Evolutionary conservation across 164 flowering plant species (phyloP), one percentile per base, ranked within the genome.

Genomic region (grape (Vitis vinifera)): DNA sequence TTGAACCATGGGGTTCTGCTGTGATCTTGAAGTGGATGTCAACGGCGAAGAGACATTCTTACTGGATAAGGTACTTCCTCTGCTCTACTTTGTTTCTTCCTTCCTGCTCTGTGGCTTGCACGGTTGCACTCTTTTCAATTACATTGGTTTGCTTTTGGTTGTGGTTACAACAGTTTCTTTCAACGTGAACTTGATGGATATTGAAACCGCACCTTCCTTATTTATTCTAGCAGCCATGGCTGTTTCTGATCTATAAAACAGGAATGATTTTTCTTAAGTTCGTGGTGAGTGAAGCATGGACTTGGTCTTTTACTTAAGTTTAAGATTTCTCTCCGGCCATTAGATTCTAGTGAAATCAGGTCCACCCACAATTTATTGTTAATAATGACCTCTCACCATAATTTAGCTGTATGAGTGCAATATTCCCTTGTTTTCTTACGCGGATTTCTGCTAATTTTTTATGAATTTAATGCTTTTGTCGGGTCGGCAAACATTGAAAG

Each of bases 1-100:
- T 52, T 15, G 12, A 15, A 55, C n/a, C 23, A 79, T 73, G 81
- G 75, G 63, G 67, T 13, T 51, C 12, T 58, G 49, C 55, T 75
- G 84, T 71, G 68, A 75, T 67, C 83, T 87, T 74, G 76, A 83
- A 79, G 86, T 85, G 10, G 90, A 84, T 66, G 87, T 87, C 59
- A 82, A 85, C 79, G 89, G 89, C 9, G 68, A 83, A 72, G 79
- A 80, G 63, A 76, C 57, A 17, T 87, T 87, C 79, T 63, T 77
- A 23, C 84, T 82, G 15, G 75, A 79, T 75, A 84, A 83, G 91
- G 91, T 87, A 76, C 27, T 30, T 51, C 10, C 17, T 27, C 5
- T 61, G 19, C 31, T 69, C 37, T 71, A 15, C 10, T 16, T 23
- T 23, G 2, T 23, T 23, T 23, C 27, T 23, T 23, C 27, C 27